Conservation (phyloP, 176 grass and related monocot species). For the Urochloa ruziziensis region DNA sequence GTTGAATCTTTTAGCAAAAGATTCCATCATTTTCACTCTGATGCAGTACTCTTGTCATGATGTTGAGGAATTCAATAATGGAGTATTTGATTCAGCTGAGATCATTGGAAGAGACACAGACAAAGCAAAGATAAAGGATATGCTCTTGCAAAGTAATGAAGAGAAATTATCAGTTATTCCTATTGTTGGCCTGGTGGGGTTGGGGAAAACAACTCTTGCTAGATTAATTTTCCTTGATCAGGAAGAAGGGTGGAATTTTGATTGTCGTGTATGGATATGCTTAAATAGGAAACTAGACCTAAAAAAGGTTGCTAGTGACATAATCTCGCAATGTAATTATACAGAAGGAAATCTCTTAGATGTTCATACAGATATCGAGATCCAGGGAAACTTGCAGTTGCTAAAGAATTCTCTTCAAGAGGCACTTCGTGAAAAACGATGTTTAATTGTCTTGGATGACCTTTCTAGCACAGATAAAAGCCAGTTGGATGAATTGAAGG, state of each 20-base stretch:
- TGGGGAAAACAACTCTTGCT: constrained; percentile 51
- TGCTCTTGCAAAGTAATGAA: neutral
- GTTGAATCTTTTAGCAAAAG: constrained; percentile 18
- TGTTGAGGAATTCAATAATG: no score
- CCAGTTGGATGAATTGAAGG: constrained; percentile 23
- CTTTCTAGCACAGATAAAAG: constrained; percentile 15
- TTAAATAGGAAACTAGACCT: constrained; percentile 23
- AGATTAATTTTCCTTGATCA: constrained; percentile 40
- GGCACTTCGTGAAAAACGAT: neutral
- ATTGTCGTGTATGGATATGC: constrained; percentile 33
- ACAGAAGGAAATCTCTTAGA: neutral
- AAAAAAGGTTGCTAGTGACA: constrained; percentile 14
- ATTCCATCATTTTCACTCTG: neutral
- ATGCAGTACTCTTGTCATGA: no score
- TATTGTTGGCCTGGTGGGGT: constrained; percentile 41
- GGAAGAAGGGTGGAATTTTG: constrained; percentile 21
- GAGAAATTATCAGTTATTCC: constrained; percentile 26
- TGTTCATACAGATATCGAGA: no score
- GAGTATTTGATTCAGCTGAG: neutral
- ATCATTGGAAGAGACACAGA: constrained; percentile 34
- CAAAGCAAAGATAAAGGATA: constrained; percentile 20
- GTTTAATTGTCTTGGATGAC: constrained; percentile 30
- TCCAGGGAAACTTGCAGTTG: constrained; percentile 2
- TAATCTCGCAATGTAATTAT: constrained; percentile 13
- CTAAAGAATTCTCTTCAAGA: constrained; percentile 21